Evolutionary conservation across 352 stramenopile species (phyloP), one percentile per base, ranked within the genome.

Genomic region (Pythium volutum): DNA sequence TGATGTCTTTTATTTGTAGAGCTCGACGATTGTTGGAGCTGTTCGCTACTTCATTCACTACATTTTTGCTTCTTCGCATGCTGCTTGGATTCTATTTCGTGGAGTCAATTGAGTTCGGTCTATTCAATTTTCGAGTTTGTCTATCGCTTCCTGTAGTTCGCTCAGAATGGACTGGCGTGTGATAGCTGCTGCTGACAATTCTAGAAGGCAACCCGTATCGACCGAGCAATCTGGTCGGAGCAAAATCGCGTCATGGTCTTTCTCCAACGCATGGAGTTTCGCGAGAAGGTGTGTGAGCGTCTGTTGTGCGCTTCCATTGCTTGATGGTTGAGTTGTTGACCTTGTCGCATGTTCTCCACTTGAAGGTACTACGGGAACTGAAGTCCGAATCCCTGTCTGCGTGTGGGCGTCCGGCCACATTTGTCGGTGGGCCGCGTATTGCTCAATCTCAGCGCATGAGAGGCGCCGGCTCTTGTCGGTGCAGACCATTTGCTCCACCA

Each of bases 401-500:
- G 29, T 34, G 22, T 2, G 45, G 22, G 25, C 70, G 49, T 46
- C 62, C 25, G 16, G 46, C 48, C 54, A 63, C n/a, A 69, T 8
- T 3, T 56, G 55, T 3, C 27, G 23, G 2, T 25, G 55, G 18
- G 55, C 26, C 22, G 62, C 65, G 26, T 34, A 59, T 4, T 59
- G 55, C 27, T 84, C 73, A n/a, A 92, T 85, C 5, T 79, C 76
- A 0, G 59, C 55, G 47, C 81, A 89, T 4, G 76, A 76, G 1
- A 75, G 70, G 4, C 83, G 79, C 8, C 64, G 41, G 0, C 38
- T 62, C 14, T 67, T 68, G 29, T 90, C 79, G 23, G 61, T 23
- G 7, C 79, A 70, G 0, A 89, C 62, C 73, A 93, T 89, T 25
- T 66, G 60, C 43, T 67, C 45, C 46, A 91, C 75, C 0, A 90